Percentiles rank a stretch among this genome's conserved stretches.
Conservation (phyloP, 2,329 filamentous ascomycete species). For the Verticillium nubilum region DNA sequence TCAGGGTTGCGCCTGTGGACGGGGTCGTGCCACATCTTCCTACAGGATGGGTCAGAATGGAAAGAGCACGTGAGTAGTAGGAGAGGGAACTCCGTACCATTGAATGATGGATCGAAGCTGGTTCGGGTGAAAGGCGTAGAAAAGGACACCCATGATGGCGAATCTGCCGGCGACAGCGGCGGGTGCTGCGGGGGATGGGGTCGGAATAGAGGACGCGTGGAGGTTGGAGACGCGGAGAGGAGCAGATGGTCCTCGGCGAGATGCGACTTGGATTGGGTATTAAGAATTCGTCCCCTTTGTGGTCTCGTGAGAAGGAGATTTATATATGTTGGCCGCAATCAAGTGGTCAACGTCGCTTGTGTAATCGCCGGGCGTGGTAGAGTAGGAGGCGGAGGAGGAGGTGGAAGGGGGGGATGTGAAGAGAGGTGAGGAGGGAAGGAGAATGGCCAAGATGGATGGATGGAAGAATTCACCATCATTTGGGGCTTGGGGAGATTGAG, state of each 20-base stretch:
- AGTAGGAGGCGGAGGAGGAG: neutral
- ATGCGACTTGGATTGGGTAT: neutral
- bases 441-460: neutral
- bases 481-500: conserved; percentile 2
- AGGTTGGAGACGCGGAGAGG: neutral
- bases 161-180: conserved; percentile 1
- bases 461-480: neutral
- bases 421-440: neutral
- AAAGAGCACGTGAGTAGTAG: neutral
- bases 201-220: neutral
- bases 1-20: conserved; percentile 76
- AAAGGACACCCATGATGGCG: conserved; percentile 57
- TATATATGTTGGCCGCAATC: neutral
- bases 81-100: conserved; percentile 54
- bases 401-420: neutral
- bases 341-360: neutral
- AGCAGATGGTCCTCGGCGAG: neutral
- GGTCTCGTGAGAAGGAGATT: neutral
- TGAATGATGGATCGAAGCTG: conserved; percentile 80
- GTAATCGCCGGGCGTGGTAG: neutral
- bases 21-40: conserved; percentile 96
- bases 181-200: no score
- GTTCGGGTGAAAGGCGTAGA: conserved; percentile 69
- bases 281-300: neutral
- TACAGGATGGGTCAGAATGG: conserved; percentile 28